phyloP scores from a whole-genome alignment of 257 asterid species.

The Paulownia fortunei region DNA sequence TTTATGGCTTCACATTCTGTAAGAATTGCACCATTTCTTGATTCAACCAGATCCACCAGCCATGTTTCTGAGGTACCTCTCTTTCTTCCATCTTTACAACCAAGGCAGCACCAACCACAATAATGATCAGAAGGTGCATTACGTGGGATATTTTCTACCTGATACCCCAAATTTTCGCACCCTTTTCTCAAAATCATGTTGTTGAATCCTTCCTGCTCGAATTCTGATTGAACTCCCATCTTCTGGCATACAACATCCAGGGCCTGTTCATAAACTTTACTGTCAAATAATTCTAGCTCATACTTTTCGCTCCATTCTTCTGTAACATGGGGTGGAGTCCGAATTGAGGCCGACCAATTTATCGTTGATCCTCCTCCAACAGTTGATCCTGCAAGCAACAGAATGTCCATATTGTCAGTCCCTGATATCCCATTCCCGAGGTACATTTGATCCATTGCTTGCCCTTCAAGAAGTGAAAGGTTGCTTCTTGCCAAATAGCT shows the following conservation, averaged over 20 bases:
- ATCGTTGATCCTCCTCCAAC: slow-evolving; percentile 90
- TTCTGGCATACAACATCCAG: slow-evolving; percentile 67
- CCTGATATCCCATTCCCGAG: slow-evolving; percentile 61
- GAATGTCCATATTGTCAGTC: slow-evolving; percentile 52
- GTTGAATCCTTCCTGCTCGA: slow-evolving; percentile 68
- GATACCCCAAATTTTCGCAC: slow-evolving; percentile 68
- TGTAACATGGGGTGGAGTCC: slow-evolving; percentile 68
- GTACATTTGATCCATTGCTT: slow-evolving; percentile 81
- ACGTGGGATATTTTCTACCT: slow-evolving; percentile 58
- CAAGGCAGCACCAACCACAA: slow-evolving; percentile 84
- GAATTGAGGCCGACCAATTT: slow-evolving; percentile 86
- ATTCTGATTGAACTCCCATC: slow-evolving; percentile 74
- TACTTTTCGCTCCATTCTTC: slow-evolving; percentile 69
- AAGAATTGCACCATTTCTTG: slow-evolving; percentile 68
- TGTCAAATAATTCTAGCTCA: slow-evolving; percentile 53
- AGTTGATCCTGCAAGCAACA: slow-evolving; percentile 81
- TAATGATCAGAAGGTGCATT: slow-evolving; percentile 73
- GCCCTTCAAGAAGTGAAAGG: slow-evolving; percentile 73
- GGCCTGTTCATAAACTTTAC: slow-evolving; percentile 52
- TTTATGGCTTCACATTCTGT: slow-evolving; percentile 65
- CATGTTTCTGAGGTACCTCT: slow-evolving; percentile 76
- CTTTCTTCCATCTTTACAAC: slow-evolving; percentile 77
- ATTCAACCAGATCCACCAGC: slow-evolving; percentile 72
- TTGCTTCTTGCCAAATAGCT: slow-evolving; percentile 54
- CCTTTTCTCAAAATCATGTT: slow-evolving; percentile 81